A percentile compares a stretch with the other conserved stretches of the same genome.
Evolutionary conservation across 225 moss, liverwort and hornwort species (phyloP).

Genomic region (Polytrichum commune): DNA sequence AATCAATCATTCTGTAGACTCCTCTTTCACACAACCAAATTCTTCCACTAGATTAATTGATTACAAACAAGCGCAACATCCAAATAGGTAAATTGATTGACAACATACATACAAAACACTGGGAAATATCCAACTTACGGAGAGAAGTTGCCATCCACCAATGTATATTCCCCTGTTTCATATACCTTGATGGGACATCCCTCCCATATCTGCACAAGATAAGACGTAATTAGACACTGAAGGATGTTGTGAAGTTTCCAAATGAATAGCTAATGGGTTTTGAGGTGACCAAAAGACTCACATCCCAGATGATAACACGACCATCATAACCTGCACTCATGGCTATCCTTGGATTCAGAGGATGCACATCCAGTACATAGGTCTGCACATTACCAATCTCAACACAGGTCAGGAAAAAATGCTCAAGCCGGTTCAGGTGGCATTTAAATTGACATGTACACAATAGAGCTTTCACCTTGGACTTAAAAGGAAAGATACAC

Average conservation of each 20-base stretch:
- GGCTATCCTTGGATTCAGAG: conserved; percentile 94
- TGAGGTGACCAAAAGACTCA: conserved; percentile 44
- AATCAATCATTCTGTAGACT: too few relatives aligned
- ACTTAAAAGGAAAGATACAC: neutral
- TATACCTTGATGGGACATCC: conserved; percentile 82
- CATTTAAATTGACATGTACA: too few relatives aligned
- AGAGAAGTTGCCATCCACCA: conserved; percentile 99
- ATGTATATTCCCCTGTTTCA: conserved; percentile 81
- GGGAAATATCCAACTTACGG: conserved; percentile 57
- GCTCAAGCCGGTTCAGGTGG: neutral
- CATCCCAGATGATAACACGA: conserved; percentile 98
- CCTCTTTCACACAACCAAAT: too few relatives aligned
- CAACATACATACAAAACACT: neutral
- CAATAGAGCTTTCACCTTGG: too few relatives aligned
- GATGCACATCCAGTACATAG: conserved; percentile 92
- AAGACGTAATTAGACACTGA: neutral
- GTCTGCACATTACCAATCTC: conserved; percentile 52
- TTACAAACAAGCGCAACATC: neutral
- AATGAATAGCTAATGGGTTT: too few relatives aligned
- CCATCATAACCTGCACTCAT: conserved; percentile 99
- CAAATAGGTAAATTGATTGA: neutral
- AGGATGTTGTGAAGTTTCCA: too few relatives aligned
- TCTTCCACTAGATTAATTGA: neutral
- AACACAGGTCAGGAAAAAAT: neutral
- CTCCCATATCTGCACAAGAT: conserved; percentile 86